Evolutionary conservation across 805 yeast genomes (phyloP), one percentile per base, ranked within the genome.

Genomic region (Saccharomycodes ludwigii): DNA sequence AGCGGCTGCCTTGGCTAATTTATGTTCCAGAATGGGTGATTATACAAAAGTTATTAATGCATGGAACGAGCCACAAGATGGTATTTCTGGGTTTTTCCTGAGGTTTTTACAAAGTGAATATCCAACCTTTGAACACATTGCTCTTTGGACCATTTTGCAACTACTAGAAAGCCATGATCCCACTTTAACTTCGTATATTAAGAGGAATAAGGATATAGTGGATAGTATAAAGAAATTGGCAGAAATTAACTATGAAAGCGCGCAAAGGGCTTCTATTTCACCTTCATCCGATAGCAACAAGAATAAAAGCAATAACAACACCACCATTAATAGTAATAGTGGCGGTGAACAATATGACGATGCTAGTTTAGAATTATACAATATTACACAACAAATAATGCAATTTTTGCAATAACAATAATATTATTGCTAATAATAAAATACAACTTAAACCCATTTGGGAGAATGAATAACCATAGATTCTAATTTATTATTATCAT

Each of bases 101-200:
- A 65, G 86, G 46, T 91, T 88, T 53, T 64, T 91, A 48, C 74
- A 73, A 39, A 72, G 84, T 47, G 78, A 78, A 24, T 91, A 86
- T 53, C 79, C 94, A 10, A 91, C 97, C 0, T 91, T 91, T 57
- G 97, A 91, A 59, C 98, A 91, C 54, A 91, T 91, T 58, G 95
- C 97, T 1, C 70, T 86, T 38, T 91, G 98, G 98, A 88, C 95
- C 27, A 78, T 86, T 43, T 66, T 88, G 44, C 98, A 91, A 59
- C 67, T 91, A 41, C 68, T 91, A 42, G 98, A 91, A 57, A 76
- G 94, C 38, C 82, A 79, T 45, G 81, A 85, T 49, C 54, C 56
- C 32, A 75, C 75, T 49, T 63, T 79, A 46, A 41, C 56, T n/a
- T 50, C 65, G 12, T 56, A 71, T 44, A 71, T 74, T 25, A 72